Base-by-base conservation (phyloP, 345 rosid genomes). In the Salix brachista region DNA sequence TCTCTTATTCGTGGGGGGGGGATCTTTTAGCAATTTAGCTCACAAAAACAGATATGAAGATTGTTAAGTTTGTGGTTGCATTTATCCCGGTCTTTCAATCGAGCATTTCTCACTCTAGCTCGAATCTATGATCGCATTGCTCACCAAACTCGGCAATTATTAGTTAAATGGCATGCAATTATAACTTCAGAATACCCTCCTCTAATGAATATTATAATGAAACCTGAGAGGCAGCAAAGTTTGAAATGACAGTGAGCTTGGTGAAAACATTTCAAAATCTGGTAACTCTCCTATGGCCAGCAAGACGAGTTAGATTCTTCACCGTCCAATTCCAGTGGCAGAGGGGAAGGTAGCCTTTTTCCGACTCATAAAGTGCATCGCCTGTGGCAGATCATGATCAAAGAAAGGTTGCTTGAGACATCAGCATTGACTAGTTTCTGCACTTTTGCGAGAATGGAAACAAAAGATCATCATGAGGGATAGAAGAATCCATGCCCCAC, bases 401-500 rank as follows among this genome's bases (percentile, higher is more conserved):
- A 5, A 37, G 37, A 5, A 34, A 5, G 48, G 46, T 32, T 41
- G 16, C 34, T 44, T 2, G 42, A 65, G 46, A 65, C 36, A 8
- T n/a, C 17, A 75, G 16, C 62, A n/a, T 75, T 67, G 78, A 67
- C 72, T 54, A 50, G 66, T 16, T 4, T 37, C n/a, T 36, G 78
- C 56, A 25, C 26, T 50, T 48, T 75, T 25, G 39, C 26, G 65
- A 50, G 72, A 75, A 61, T 44, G 81, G 77, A 75, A 66, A 50
- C 77, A 68, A 77, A 68, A 61, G 36, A 48, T 30, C 46, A 78
- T 75, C 73, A 64, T 71, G 62, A 71, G 60, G 39, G 37, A 79
- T 69, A 17, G 8, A 44, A 69, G 79, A 81, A 83, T 79, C 77
- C 19, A 23, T 72, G 66, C 69, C 85, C 82, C 86, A 75, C 80